Conservation (phyloP, 352 stramenopile species). For the Pythium monospermum region DNA sequence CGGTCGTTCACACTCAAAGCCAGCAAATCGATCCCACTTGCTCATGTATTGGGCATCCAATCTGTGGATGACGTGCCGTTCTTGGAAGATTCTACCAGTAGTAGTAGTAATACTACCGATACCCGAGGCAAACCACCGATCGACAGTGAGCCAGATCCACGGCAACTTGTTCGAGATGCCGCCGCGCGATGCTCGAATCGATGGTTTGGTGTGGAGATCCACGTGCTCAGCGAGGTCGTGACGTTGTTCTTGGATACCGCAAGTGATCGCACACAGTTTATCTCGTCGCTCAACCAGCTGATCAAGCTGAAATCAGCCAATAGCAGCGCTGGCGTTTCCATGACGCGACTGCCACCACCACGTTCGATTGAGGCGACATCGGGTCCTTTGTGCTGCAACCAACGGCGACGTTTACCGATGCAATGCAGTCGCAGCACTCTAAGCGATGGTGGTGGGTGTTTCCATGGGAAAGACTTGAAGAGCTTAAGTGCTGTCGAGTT, state of each 20-base stretch:
- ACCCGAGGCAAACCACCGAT: not conserved
- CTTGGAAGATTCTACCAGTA: conserved; percentile 2
- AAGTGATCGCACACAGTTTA: conserved; percentile 23
- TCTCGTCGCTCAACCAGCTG: conserved; percentile 31
- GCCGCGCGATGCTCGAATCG: conserved; percentile 14
- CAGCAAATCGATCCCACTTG: conserved; percentile 33
- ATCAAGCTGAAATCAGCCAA: conserved; percentile 16
- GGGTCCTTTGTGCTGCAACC: conserved; percentile 49
- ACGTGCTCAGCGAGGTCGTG: conserved; percentile 46
- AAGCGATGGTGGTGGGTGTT: not conserved
- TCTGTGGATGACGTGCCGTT: conserved; percentile 31
- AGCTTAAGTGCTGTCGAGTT: not conserved
- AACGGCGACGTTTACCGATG: conserved; percentile 27
- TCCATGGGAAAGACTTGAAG: not conserved
- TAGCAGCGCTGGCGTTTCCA: not conserved
- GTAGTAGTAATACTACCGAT: not conserved
- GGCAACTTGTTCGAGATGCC: conserved; percentile 1
- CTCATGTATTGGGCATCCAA: conserved; percentile 41
- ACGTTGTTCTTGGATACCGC: conserved; percentile 54
- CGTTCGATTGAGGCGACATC: conserved; percentile 7
- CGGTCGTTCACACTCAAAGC: conserved; percentile 53
- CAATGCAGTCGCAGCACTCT: not conserved
- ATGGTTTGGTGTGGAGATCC: conserved; percentile 58
- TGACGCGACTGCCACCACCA: conserved; percentile 1
- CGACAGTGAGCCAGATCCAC: not conserved